Evolutionary conservation across 2,329 filamentous ascomycete species (phyloP).

Genomic region (Exophiala sp.): DNA sequence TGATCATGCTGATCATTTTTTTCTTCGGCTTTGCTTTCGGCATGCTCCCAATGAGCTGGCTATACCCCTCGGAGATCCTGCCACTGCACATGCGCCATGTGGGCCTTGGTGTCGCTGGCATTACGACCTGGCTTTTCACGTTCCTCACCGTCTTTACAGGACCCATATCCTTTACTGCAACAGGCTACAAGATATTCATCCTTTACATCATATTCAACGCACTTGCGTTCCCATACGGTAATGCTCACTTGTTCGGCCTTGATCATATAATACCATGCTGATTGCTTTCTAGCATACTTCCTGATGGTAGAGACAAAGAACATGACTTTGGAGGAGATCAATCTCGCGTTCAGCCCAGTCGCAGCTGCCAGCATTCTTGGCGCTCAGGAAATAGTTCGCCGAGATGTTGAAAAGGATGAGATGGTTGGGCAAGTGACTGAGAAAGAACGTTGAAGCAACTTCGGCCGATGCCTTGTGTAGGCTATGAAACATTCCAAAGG

Average conservation of each 20-base stretch:
- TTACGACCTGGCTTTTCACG: conserved; percentile 1
- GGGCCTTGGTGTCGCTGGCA: neutral
- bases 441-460: too few relatives aligned
- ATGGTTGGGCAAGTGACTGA: too few relatives aligned
- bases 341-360: neutral
- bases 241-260: neutral
- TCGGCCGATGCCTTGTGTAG: too few relatives aligned
- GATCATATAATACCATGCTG: neutral
- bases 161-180: neutral
- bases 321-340: conserved; percentile 1
- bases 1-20: conserved; percentile 5
- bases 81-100: conserved; percentile 1
- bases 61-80: conserved; percentile 1
- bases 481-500: too few relatives aligned
- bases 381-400: too few relatives aligned
- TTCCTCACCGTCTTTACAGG: neutral
- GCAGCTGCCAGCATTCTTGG: too few relatives aligned
- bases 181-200: conserved; percentile 2
- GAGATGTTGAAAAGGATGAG: too few relatives aligned
- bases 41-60: conserved; percentile 6
- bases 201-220: conserved; percentile 24
- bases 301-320: conserved; percentile 1
- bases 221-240: conserved; percentile 51
- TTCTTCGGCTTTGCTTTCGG: conserved; percentile 4
- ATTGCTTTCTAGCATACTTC: conserved; percentile 1